Evolutionary conservation across 1,284 basidiomycete species (phyloP), one percentile per base, ranked within the genome.

Genomic region (Coriolopsis trogii): DNA sequence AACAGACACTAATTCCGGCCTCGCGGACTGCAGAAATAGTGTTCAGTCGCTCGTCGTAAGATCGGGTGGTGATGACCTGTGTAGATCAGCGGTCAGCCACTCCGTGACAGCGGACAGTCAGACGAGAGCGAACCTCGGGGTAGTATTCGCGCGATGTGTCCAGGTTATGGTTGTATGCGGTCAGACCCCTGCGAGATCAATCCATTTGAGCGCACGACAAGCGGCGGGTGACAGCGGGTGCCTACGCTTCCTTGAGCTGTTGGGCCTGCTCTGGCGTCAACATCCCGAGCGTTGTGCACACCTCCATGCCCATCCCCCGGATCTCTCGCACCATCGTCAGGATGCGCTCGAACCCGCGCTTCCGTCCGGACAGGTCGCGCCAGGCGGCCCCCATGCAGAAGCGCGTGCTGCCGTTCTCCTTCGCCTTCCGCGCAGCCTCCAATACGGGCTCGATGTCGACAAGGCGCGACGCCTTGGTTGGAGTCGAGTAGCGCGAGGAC

Each of bases 371-470:
- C 41, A 98, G 82, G 70, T 98, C 96, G 60, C 96, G 80, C 96
- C 96, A 99, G n/a, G 96, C 96, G 4, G 96, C 95, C 50, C 96
- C 96, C 96, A 98, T 98, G 72, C 96, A 99, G 76, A 98, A 98
- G 21, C 96, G 82, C 18, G 96, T 99, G 67, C 91, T 95, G 26
- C 96, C 96, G 66, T 98, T 98, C 58, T 78, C 94, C 69, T 98
- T 98, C 25, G 96, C 96, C 68, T 91, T 89, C 24, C 93, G 82
- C 21, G 96, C 94, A 18, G 88, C 94, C 68, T 88, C 86, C 23
- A 99, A 76, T 9, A 99, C 96, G 8, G 93, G 93, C 65, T 95
- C 95, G 48, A 98, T 77, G 48, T 95, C 87, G n/a, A 97, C 81
- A 28, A 99, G 77, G 57, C 87, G 85, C 25, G 91, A 91, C 26